Conservation (phyloP, 2,329 filamentous ascomycete genomes). For the Aspergillus japonicus region DNA sequence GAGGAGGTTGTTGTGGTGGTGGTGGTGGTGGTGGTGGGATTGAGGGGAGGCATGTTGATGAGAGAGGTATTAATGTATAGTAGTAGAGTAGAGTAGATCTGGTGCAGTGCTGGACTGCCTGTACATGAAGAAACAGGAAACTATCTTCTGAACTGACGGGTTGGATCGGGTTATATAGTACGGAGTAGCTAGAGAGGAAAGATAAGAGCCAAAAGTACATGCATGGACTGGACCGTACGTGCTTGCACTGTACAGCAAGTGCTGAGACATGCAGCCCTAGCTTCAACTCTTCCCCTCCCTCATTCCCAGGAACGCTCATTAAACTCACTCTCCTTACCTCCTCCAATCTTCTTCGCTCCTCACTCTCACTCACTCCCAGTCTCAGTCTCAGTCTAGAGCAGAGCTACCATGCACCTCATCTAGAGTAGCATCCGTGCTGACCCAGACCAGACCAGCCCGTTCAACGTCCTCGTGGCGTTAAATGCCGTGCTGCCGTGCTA, state of each 20-base stretch:
- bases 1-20: background rate
- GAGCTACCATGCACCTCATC: background rate
- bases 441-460: background rate
- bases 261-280: background rate
- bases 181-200: too few species aligned
- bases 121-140: background rate
- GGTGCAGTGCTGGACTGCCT: too few species aligned
- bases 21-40: background rate
- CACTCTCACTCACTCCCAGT: too few species aligned
- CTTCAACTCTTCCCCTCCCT: too few species aligned
- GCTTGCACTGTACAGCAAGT: too few species aligned
- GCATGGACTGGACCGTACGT: too few species aligned
- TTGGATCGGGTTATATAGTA: background rate
- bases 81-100: background rate
- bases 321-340: too few species aligned
- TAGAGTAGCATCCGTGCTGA: background rate
- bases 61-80: background rate
- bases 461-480: background rate
- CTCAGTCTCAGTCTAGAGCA: too few species aligned
- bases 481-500: background rate
- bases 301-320: too few species aligned
- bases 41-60: background rate
- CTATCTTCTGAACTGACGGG: background rate
- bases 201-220: background rate
- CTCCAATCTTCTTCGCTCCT: background rate